A percentile compares a stretch with the other conserved stretches of the same genome.
Evolutionary conservation across 2,329 filamentous ascomycete genomes (phyloP).

Genomic region (Penicillium griseofulvum): DNA sequence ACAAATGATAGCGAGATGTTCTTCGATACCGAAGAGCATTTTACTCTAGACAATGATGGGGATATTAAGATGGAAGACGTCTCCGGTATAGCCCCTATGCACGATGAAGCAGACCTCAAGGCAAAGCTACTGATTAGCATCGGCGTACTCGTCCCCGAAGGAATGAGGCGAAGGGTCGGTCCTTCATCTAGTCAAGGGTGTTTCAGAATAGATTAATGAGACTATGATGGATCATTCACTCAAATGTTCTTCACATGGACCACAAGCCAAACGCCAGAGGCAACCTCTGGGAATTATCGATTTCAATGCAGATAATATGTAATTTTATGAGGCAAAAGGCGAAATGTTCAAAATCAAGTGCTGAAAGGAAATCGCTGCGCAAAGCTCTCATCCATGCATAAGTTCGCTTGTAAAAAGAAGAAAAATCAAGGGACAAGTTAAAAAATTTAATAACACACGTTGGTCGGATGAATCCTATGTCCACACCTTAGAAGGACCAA

Average conservation of each 20-base stretch:
- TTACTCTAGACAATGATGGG: too few species aligned
- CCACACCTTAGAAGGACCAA: not conserved
- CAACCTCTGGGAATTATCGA: constrained; percentile 4
- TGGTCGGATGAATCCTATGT: not conserved
- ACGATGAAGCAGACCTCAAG: too few species aligned
- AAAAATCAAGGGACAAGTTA: constrained; percentile 1
- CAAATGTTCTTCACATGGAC: not conserved
- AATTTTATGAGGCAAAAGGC: not conserved
- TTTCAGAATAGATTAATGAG: not conserved
- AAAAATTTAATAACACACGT: constrained; percentile 21
- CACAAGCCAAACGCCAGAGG: constrained; percentile 3
- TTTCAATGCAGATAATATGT: constrained; percentile 1
- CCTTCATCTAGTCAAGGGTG: not conserved
- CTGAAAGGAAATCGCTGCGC: constrained; percentile 11
- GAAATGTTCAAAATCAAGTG: constrained; percentile 2
- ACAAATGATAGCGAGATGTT: too few species aligned
- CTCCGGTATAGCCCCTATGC: too few species aligned
- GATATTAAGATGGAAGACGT: too few species aligned
- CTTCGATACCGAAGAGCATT: too few species aligned
- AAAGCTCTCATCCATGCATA: constrained; percentile 25
- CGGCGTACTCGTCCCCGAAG: too few species aligned
- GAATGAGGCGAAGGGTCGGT: too few species aligned
- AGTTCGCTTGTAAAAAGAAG: constrained; percentile 16
- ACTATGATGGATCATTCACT: not conserved
- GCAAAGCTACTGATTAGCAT: too few species aligned